These are phyloP conservation scores for Saccharum spontaneum DNA, from an alignment of 176 grass and related monocot species.

Conservation along the genomic window DNA sequence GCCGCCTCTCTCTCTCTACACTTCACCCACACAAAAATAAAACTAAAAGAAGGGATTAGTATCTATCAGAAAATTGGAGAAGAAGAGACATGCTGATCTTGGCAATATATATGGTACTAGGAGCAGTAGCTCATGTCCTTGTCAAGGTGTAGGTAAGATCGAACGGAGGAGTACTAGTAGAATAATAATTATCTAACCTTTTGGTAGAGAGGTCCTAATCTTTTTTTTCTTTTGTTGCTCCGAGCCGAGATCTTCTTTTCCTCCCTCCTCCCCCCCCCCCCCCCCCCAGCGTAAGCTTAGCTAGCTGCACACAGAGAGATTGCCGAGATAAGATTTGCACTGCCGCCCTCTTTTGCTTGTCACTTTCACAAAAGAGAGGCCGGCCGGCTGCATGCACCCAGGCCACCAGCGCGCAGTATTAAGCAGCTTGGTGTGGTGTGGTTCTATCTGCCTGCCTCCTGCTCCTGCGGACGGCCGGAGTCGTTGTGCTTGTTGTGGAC, in stretches of 20 bases:
- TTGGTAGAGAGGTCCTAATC: constrained; percentile 13
- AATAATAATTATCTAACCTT: constrained; percentile 17
- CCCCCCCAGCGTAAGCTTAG: no score
- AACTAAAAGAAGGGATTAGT: neutral
- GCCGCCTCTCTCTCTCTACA: neutral
- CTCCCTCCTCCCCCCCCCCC: no score
- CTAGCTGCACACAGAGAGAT: constrained; percentile 52
- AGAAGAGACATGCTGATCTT: neutral
- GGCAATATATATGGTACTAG: neutral
- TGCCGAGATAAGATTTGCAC: constrained; percentile 60
- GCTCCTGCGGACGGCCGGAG: constrained; percentile 8
- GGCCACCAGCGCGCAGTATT: constrained; percentile 23
- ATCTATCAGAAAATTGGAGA: neutral
- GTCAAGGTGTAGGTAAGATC: constrained; percentile 30
- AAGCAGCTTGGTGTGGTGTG: constrained; percentile 21
- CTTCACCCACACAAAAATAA: neutral
- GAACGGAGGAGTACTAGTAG: neutral
- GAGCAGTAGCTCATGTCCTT: constrained; percentile 22
- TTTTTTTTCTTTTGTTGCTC: neutral
- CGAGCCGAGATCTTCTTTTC: constrained; percentile 33
- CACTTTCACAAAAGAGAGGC: constrained; percentile 62
- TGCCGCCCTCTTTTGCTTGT: constrained; percentile 50
- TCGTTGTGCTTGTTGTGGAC: constrained; percentile 21
- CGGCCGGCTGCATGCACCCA: constrained; percentile 21
- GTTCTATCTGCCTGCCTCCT: neutral